Percentiles rank a stretch among this genome's conserved stretches.
These are phyloP conservation scores for Lichenothelia convexa DNA, from an alignment of 495 filamentous ascomycete genomes.

Conservation along the genomic window DNA sequence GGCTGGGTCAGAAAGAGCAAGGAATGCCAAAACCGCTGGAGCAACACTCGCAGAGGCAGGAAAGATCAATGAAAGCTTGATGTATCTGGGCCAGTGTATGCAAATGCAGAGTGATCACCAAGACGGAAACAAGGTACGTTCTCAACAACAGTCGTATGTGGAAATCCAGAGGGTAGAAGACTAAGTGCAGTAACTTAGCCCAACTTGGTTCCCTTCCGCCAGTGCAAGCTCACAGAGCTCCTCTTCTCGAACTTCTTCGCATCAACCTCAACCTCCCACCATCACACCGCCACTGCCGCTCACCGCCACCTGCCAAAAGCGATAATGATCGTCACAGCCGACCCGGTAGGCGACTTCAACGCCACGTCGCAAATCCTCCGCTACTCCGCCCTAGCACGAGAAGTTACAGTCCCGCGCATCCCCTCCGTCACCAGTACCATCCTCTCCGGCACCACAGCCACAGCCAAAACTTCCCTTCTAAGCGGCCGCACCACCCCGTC, in stretches of 20 bases:
- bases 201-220: constrained; percentile 74
- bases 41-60: constrained; percentile 86
- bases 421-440: constrained; percentile 55
- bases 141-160: no score
- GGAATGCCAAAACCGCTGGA: constrained; percentile 83
- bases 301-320: constrained; percentile 60
- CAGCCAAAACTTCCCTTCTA: constrained; percentile 13
- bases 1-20: constrained; percentile 73
- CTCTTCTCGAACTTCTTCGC: constrained; percentile 93
- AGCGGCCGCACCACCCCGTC: constrained; percentile 33
- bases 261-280: constrained; percentile 33
- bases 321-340: constrained; percentile 92
- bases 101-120: constrained; percentile 81
- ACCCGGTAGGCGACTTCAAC: constrained; percentile 87
- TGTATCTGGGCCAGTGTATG: constrained; percentile 94
- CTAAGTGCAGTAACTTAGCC: no score
- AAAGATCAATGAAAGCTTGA: constrained; percentile 92
- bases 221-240: constrained; percentile 92
- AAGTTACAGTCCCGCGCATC: constrained; percentile 80
- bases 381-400: constrained; percentile 82
- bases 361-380: constrained; percentile 90
- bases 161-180: no score
- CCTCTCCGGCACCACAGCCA: constrained; percentile 26
- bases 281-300: constrained; percentile 11
- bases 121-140: constrained; percentile 50